Conservation (phyloP, 371 early-diverging fungal species). For the Apophysomyces variabilis region DNA sequence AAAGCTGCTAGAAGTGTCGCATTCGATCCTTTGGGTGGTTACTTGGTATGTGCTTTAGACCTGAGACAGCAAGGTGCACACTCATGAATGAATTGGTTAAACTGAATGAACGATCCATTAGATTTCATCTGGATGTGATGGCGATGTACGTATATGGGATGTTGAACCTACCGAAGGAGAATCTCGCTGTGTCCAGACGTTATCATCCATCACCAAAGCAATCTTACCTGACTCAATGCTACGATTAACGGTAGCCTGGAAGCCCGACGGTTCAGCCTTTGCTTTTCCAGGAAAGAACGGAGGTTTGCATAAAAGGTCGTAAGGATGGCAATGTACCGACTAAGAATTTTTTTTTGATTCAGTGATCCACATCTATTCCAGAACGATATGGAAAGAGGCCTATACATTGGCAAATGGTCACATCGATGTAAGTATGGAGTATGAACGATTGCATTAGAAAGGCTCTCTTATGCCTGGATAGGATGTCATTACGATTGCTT, state of each 20-base stretch:
- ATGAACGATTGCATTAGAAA: neutral
- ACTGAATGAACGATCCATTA: neutral
- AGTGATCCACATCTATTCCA: slow-evolving; percentile 47
- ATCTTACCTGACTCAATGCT: slow-evolving; percentile 20
- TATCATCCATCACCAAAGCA: slow-evolving; percentile 13
- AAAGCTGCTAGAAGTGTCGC: slow-evolving; percentile 43
- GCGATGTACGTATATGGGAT: slow-evolving; percentile 67
- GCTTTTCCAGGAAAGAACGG: slow-evolving; percentile 57
- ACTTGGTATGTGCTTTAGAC: slow-evolving; percentile 31
- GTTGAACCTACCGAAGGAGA: slow-evolving; percentile 39
- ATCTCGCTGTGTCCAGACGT: slow-evolving; percentile 42
- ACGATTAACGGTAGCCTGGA: slow-evolving; percentile 57
- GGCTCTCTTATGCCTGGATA: slow-evolving; percentile 8
- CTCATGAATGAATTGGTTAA: neutral
- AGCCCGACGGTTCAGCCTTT: slow-evolving; percentile 55
- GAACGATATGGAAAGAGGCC: slow-evolving; percentile 44
- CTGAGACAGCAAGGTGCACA: neutral
- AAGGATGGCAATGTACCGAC: neutral
- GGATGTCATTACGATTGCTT: slow-evolving; percentile 48
- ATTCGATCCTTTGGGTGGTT: slow-evolving; percentile 47
- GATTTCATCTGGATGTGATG: slow-evolving; percentile 64
- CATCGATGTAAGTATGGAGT: slow-evolving; percentile 31
- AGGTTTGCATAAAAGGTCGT: slow-evolving; percentile 26
- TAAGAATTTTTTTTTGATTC: neutral
- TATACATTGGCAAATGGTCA: slow-evolving; percentile 41